Percentiles rank a stretch among this genome's conserved stretches.
phyloP scores from a whole-genome alignment of 139 green algal species.

The Nannochloris sp. region DNA sequence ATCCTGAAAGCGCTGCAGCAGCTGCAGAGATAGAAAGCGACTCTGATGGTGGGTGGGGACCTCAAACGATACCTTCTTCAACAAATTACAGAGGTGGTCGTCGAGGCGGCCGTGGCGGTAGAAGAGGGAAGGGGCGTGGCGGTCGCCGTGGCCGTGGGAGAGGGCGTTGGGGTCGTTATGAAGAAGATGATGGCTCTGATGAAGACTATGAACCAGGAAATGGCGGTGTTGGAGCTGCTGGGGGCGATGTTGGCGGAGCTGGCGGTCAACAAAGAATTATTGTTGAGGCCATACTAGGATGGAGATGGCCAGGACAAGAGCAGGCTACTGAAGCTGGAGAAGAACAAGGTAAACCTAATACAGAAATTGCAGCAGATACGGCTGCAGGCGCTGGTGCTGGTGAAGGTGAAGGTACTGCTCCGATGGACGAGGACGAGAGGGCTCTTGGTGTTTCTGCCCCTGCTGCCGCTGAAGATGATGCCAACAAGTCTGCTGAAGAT shows the following conservation, averaged over 20 bases:
- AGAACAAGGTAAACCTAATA: not conserved
- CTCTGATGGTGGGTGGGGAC: constrained; percentile 59
- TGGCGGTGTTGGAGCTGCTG: constrained; percentile 14
- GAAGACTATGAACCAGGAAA: constrained; percentile 30
- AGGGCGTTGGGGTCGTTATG: constrained; percentile 23
- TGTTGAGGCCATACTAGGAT: constrained; percentile 67
- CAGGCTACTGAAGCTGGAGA: not conserved
- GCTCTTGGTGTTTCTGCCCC: constrained; percentile 15
- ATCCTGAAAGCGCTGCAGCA: no score
- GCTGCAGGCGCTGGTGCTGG: no score
- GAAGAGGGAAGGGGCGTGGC: constrained; percentile 10
- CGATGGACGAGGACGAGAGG: constrained; percentile 29
- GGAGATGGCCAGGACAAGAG: constrained; percentile 36
- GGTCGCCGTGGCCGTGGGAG: constrained; percentile 10
- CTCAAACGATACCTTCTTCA: not conserved
- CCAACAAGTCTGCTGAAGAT: not conserved
- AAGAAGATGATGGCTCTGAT: constrained; percentile 43
- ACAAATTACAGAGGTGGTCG: constrained; percentile 1
- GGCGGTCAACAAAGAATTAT: constrained; percentile 11
- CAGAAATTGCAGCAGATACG: not conserved
- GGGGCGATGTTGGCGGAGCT: not conserved
- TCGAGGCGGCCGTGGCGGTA: not conserved
- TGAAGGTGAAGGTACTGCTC: no score
- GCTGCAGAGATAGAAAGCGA: constrained; percentile 44
- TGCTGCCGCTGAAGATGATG: not conserved